Percentiles rank a stretch among this genome's conserved stretches.
Conservation (phyloP, 1,139 yeast genomes). For the Scheffersomyces titani region DNA sequence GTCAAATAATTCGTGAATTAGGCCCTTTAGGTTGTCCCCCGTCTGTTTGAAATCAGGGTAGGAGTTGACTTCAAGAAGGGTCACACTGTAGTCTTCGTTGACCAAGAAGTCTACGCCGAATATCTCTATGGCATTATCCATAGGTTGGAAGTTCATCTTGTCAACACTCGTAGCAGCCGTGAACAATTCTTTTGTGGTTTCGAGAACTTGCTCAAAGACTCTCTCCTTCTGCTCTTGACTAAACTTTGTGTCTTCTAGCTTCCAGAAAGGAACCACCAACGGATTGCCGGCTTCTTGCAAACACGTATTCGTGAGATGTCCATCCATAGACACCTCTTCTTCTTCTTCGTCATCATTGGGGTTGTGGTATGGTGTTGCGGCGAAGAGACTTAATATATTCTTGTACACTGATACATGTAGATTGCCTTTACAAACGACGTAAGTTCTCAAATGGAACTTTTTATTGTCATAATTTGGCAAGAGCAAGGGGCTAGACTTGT, state of each 20-base stretch:
- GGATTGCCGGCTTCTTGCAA: constrained; percentile 57
- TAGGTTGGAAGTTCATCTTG: constrained; percentile 85
- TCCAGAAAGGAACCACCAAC: constrained; percentile 68
- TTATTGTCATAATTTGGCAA: constrained; percentile 59
- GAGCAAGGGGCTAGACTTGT: constrained; percentile 66
- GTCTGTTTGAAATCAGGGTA: constrained; percentile 98
- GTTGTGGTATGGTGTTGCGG: constrained; percentile 51
- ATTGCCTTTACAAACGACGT: constrained; percentile 77
- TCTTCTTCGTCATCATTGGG: constrained; percentile 33
- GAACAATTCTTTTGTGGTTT: constrained; percentile 70
- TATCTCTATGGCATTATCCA: constrained; percentile 78
- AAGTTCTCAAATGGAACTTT: constrained; percentile 87
- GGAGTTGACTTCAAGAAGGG: constrained; percentile 81
- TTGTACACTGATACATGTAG: constrained; percentile 76
- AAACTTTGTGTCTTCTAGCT: constrained; percentile 31
- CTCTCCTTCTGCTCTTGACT: constrained; percentile 24
- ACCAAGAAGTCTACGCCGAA: constrained; percentile 89
- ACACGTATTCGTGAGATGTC: constrained; percentile 94
- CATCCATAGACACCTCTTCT: constrained; percentile 48
- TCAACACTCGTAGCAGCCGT: constrained; percentile 81
- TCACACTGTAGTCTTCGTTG: constrained; percentile 53
- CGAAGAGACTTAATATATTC: constrained; percentile 79
- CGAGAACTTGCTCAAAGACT: constrained; percentile 58
- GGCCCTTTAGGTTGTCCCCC: constrained; percentile 66
- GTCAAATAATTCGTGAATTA: constrained; percentile 64